Evolutionary conservation across 2,329 filamentous ascomycete species (phyloP), one percentile per base, ranked within the genome.

Genomic region (Ophiostoma australiae): DNA sequence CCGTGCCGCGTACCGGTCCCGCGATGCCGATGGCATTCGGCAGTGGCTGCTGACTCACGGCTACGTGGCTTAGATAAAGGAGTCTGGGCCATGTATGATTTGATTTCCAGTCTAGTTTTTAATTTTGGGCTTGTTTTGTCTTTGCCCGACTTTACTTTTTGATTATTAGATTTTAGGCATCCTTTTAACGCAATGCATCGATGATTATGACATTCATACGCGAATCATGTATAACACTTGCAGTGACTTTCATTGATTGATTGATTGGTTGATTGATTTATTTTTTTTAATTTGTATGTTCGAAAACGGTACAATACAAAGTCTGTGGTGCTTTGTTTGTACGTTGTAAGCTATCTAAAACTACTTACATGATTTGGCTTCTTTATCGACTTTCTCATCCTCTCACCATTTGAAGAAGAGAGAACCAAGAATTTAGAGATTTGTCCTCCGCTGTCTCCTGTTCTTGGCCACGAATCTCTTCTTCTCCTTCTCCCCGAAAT

Each of bases 1-100:
- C 13, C 90, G 94, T 76, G 93, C 93, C 4, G 88, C 88, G 58
- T 99, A 97, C 83, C 89, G 89, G 78, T 83, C 89, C 79, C 86
- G 95, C 71, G 95, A 98, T 79, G 84, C 88, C 71, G 84, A 83
- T 69, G 82, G 86, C 65, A 85, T 97, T 70, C 85, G 90, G 80
- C 91, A 93, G 81, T 75, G 74, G 74, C 72, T 75, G 23, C 15
- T 20, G n/a, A 33, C 13, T 3, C 63, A 73, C 41, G 71, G 71
- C n/a, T 75, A 74, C 58, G 52, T 31, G 3, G 17, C 68, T 52
- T 70, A 69, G 48, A 39, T 23, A 10, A 23, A 4, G 20, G 27
- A 13, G 10, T 27, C n/a, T 48, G 44, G 17, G 20, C 17, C 20
- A 13, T 37, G 5, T 65, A 65, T 35, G 33, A 65, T n/a, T 31